Evolutionary conservation across 257 asterid species (phyloP), one percentile per base, ranked within the genome.

Genomic region (Orobanche coerulescens): DNA sequence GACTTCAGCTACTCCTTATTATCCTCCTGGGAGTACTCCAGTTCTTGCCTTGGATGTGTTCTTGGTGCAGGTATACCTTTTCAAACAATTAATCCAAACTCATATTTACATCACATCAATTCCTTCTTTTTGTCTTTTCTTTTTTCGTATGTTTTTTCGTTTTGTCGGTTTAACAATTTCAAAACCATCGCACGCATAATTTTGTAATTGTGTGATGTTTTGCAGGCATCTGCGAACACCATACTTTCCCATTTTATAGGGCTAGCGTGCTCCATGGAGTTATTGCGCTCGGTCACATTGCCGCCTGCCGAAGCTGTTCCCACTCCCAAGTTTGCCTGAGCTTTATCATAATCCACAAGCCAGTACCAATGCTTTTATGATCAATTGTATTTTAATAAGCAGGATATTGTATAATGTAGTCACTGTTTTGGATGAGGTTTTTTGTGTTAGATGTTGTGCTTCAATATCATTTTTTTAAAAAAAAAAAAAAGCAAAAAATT

Each of bases 41-140:
- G 96, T 89, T 70, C 95, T 89, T 40, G 95, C 96, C 67, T 64
- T 94, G 78, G 99, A 94, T 55, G 96, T 94, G 65, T 94, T 93
- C 90, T 72, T 90, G 76, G 95, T 93, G 56, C 99, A 93, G 99
- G 99, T 94, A 86, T 42, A 19, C 0, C 8, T 44, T 68, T 48
- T 8, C 12, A 48, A 39, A 44, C 8, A 40, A n/a, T n/a, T n/a
- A 46, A 6, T 59, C 62, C 65, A 15, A 16, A 26, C 6, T 53
- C 36, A 58, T 54, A 14, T 26, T 20, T 65, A 40, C 64, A 43
- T n/a, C n/a, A n/a, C n/a, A n/a, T n/a, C n/a, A n/a, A n/a, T n/a
- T n/a, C n/a, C n/a, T n/a, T n/a, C n/a, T n/a, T n/a, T n/a, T n/a
- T n/a, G n/a, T n/a, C n/a, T n/a, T n/a, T n/a, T n/a, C n/a, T 26